These are phyloP conservation scores for Phytophthora kernoviae DNA, from an alignment of 352 stramenopile genomes.

Conservation along the genomic window DNA sequence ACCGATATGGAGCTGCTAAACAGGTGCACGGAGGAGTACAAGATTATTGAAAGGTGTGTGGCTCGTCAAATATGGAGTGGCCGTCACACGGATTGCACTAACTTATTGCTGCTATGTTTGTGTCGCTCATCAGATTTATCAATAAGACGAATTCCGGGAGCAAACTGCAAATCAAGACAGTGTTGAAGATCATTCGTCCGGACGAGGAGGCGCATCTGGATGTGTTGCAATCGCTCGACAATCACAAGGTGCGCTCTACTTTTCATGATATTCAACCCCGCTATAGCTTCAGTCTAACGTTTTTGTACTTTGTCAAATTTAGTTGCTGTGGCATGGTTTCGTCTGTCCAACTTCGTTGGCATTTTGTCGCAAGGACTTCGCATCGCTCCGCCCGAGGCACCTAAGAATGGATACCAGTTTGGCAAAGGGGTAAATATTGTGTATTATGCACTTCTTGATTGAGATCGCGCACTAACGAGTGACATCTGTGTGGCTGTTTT, in stretches of 20 bases:
- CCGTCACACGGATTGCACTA: constrained; percentile 2
- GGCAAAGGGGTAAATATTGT: constrained; percentile 58
- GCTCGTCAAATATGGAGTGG: not conserved
- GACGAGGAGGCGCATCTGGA: constrained; percentile 48
- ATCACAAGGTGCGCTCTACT: constrained; percentile 48
- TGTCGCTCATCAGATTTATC: constrained; percentile 42
- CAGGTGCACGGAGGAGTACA: constrained; percentile 48
- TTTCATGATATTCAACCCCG: not conserved
- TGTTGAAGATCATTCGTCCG: constrained; percentile 53
- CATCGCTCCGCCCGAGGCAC: constrained; percentile 70
- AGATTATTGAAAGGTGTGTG: constrained; percentile 53
- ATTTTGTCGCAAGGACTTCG: constrained; percentile 73
- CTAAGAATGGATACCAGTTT: constrained; percentile 70
- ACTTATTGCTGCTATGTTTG: not conserved
- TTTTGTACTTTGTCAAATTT: not conserved
- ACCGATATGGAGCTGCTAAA: constrained; percentile 47
- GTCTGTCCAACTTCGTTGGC: constrained; percentile 63
- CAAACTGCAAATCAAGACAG: constrained; percentile 52
- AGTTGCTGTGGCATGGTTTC: constrained; percentile 69
- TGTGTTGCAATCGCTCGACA: constrained; percentile 46
- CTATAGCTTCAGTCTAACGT: not conserved
- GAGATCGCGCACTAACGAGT: not conserved
- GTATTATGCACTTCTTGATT: not conserved
- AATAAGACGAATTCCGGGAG: constrained; percentile 52
- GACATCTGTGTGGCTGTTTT: not conserved